phyloP scores from a whole-genome alignment of 1,139 yeast genomes.

The Suhomyces choctaworum region DNA sequence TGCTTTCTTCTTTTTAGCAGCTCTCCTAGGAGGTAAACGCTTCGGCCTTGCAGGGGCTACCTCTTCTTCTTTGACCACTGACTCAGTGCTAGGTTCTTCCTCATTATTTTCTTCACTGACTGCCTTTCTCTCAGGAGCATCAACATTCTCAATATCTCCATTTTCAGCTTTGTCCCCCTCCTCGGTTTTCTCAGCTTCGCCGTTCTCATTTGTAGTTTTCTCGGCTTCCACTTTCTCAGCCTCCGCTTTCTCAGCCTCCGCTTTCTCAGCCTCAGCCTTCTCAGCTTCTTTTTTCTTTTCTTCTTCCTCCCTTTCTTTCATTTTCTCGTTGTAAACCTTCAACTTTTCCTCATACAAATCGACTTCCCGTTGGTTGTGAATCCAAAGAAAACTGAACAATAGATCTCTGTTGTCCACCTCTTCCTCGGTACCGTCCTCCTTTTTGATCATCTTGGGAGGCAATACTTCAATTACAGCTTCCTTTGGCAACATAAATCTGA shows the following conservation, averaged over 20 bases:
- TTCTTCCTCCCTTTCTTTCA: slow-evolving; percentile 21
- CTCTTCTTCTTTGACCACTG: slow-evolving; percentile 6
- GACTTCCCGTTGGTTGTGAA: slow-evolving; percentile 54
- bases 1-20: slow-evolving; percentile 24
- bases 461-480: slow-evolving; percentile 71
- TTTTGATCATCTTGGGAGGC: slow-evolving; percentile 22
- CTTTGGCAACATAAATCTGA: slow-evolving; percentile 73
- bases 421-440: slow-evolving; percentile 18
- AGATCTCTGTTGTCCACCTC: slow-evolving; percentile 46
- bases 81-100: background rate
- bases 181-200: slow-evolving; percentile 6
- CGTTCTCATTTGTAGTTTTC: slow-evolving; percentile 20
- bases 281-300: slow-evolving; percentile 24
- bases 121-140: slow-evolving; percentile 14
- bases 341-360: slow-evolving; percentile 47
- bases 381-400: slow-evolving; percentile 62
- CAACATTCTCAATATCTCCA: background rate
- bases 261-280: slow-evolving; percentile 12
- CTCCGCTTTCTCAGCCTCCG: slow-evolving; percentile 23
- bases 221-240: slow-evolving; percentile 22
- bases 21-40: slow-evolving; percentile 24
- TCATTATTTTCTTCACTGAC: slow-evolving; percentile 9
- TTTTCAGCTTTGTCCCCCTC: slow-evolving; percentile 7
- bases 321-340: slow-evolving; percentile 25
- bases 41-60: slow-evolving; percentile 15